Base-by-base conservation (phyloP, 148 eudicot genomes). In the Diospyros lotus region DNA sequence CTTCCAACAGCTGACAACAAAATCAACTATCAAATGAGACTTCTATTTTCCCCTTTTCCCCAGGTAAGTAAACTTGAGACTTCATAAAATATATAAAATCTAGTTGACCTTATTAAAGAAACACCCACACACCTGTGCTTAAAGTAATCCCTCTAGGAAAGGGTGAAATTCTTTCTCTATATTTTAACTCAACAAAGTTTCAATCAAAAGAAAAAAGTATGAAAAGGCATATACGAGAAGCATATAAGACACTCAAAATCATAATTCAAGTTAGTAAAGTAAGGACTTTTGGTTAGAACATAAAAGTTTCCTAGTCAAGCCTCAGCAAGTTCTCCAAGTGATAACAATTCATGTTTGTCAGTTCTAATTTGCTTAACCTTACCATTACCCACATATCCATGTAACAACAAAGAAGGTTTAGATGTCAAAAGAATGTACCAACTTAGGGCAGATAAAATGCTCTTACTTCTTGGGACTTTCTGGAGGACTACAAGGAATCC, bases 401-500 rank as follows among this genome's bases (percentile, higher is more conserved):
- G n/a, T 63, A 63, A 63, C 44, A 63, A 63, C 44, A 63, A 63
- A 63, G 6, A 6, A 63, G 66, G 66, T 8, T 18, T 61, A 3
- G 64, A 61, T 61, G 9, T 60, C 3, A 61, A 28, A 18, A 61
- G 3, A 18, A 63, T 41, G 45, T 40, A 13, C 39, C 38, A 42
- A 63, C 63, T 39, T 18, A 70, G 13, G 74, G 39, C 9, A 43
- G 51, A 63, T 55, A 42, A 74, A 73, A 75, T 58, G 66, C 28
- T 74, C 84, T 79, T 84, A 93, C 98, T 81, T 86, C 69, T 91
- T 91, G 61, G 96, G 98, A 74, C 91, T 93, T 79, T 91, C 87
- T 80, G 98, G 90, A 77, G 91, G 95, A 55, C 94, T 91, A 55
- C 93, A 88, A 74, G 98, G 98, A 65, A 93, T 83, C 74, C 80